Evolutionary conservation across 352 stramenopile species (phyloP).

Genomic region (Phytopythium aichiense): DNA sequence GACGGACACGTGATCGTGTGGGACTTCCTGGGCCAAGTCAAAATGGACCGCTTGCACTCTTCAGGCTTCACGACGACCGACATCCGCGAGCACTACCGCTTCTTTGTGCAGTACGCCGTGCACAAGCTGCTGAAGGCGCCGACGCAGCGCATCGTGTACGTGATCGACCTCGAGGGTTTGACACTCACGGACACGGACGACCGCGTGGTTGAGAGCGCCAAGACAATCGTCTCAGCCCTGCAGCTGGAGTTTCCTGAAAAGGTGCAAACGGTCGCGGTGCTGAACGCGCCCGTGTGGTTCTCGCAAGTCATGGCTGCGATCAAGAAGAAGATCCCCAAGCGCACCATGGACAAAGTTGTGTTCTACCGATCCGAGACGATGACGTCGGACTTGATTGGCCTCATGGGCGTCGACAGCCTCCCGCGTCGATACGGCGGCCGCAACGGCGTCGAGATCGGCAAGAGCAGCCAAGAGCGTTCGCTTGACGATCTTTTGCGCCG

Average conservation of each 20-base stretch:
- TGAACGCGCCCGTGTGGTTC: constrained; percentile 79
- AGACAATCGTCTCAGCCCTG: constrained; percentile 45
- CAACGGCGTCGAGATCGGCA: constrained; percentile 73
- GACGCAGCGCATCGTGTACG: constrained; percentile 67
- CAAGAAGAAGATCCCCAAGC: constrained; percentile 48
- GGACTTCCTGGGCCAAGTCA: constrained; percentile 77
- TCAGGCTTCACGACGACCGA: constrained; percentile 70
- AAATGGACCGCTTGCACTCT: constrained; percentile 65
- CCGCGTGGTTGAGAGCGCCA: constrained; percentile 58
- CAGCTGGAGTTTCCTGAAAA: constrained; percentile 65
- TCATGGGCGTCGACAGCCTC: constrained; percentile 69
- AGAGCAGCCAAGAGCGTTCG: constrained; percentile 68
- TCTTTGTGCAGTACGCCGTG: constrained; percentile 71
- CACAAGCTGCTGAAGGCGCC: constrained; percentile 58
- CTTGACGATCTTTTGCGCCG: constrained; percentile 62
- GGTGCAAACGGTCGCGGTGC: constrained; percentile 49
- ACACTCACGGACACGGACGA: constrained; percentile 67
- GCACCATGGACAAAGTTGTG: constrained; percentile 60
- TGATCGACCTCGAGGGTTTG: constrained; percentile 74
- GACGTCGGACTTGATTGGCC: constrained; percentile 41
- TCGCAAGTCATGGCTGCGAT: constrained; percentile 71
- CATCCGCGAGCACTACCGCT: constrained; percentile 69
- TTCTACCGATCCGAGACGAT: constrained; percentile 45
- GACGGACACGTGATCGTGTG: constrained; percentile 67
- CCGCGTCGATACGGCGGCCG: constrained; percentile 67